phyloP scores from a whole-genome alignment of 495 filamentous ascomycete species.

The Parmelia sp. region DNA sequence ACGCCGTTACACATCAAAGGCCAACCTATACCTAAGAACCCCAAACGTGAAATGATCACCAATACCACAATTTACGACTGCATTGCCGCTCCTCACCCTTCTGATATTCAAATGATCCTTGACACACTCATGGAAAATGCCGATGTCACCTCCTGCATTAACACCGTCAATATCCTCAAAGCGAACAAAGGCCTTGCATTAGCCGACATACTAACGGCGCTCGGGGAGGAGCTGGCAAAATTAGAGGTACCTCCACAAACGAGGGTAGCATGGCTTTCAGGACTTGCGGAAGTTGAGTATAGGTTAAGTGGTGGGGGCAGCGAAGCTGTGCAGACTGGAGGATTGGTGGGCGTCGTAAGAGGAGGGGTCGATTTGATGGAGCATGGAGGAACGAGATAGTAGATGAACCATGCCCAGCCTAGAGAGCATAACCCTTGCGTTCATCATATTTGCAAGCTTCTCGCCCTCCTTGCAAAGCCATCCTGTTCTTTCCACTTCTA shows the following conservation, averaged over 20 bases:
- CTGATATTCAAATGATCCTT: slow-evolving; percentile 78
- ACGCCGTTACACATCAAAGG: slow-evolving; percentile 66
- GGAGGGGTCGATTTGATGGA: slow-evolving; percentile 74
- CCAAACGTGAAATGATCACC: slow-evolving; percentile 73
- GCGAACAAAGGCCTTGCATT: slow-evolving; percentile 79
- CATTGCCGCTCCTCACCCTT: slow-evolving; percentile 89
- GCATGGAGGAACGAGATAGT: slow-evolving; percentile 27
- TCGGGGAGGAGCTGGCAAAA: slow-evolving; percentile 73
- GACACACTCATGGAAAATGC: slow-evolving; percentile 72
- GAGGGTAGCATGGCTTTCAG: slow-evolving; percentile 85
- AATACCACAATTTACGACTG: slow-evolving; percentile 93
- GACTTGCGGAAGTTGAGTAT: slow-evolving; percentile 87
- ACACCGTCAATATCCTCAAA: slow-evolving; percentile 82
- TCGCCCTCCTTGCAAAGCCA: neutral
- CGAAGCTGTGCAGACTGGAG: slow-evolving; percentile 88
- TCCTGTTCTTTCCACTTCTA: too few relatives aligned
- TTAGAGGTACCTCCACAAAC: slow-evolving; percentile 82
- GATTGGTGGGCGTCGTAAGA: slow-evolving; percentile 81
- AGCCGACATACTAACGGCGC: slow-evolving; percentile 82
- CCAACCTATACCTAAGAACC: slow-evolving; percentile 43
- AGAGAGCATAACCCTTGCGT: neutral
- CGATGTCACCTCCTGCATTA: slow-evolving; percentile 80
- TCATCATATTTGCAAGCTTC: neutral
- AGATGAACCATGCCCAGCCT: neutral
- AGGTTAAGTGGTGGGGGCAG: slow-evolving; percentile 80